phyloP scores from a whole-genome alignment of 805 yeast genomes.

The Sugiyamaella qingdaonensis region DNA sequence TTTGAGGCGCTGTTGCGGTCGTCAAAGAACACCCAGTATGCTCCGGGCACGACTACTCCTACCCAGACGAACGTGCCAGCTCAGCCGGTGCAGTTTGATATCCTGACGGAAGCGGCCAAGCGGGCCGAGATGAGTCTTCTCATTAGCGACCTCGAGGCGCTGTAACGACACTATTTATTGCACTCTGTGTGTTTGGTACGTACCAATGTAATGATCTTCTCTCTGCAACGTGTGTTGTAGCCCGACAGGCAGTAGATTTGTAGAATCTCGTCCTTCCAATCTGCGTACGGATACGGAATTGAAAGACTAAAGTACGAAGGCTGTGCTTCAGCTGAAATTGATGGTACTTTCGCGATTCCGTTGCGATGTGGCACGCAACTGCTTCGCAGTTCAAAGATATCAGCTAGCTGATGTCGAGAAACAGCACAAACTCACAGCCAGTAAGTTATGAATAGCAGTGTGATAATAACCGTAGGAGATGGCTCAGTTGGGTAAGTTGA shows the following conservation, averaged over 20 bases:
- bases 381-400: slow-evolving; percentile 1
- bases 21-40: neutral
- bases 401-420: neutral
- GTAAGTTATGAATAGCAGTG: neutral
- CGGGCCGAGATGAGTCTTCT: slow-evolving; percentile 32
- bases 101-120: slow-evolving; percentile 32
- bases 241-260: too few species aligned
- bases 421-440: neutral
- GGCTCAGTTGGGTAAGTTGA: slow-evolving; percentile 32
- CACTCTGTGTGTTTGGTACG: neutral
- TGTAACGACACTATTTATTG: slow-evolving; percentile 6
- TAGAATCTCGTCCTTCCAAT: too few species aligned
- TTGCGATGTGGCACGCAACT: too few species aligned
- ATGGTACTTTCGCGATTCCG: too few species aligned
- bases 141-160: slow-evolving; percentile 24
- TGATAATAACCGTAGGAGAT: slow-evolving; percentile 33
- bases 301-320: too few species aligned
- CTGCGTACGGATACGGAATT: too few species aligned
- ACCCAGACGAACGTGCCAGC: neutral
- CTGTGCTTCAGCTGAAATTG: too few species aligned
- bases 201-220: neutral
- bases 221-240: neutral
- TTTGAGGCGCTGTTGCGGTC: neutral
- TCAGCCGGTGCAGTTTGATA: slow-evolving; percentile 20
- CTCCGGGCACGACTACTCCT: slow-evolving; percentile 11